Percentiles rank a stretch among this genome's conserved stretches.
These are phyloP conservation scores for Boletus coccyginus DNA, from an alignment of 768 basidiomycete genomes.

Conservation along the genomic window DNA sequence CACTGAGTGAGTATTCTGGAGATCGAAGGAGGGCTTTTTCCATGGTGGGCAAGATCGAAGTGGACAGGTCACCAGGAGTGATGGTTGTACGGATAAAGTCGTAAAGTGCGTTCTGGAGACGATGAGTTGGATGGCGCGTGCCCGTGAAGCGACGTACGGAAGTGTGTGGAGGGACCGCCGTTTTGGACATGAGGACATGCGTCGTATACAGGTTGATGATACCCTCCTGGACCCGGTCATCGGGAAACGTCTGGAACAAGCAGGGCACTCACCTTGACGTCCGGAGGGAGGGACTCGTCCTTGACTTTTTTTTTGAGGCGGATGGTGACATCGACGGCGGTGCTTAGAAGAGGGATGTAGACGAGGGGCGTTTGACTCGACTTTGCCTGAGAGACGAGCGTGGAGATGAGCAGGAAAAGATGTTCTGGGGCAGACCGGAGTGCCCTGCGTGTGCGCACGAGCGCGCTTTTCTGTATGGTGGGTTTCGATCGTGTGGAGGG, in stretches of 20 bases:
- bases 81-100: conserved; percentile 62
- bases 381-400: conserved; percentile 52
- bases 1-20: conserved; percentile 70
- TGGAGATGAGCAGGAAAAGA: conserved; percentile 49
- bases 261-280: conserved; percentile 54
- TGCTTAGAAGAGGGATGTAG: conserved; percentile 57
- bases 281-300: conserved; percentile 40
- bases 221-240: conserved; percentile 40
- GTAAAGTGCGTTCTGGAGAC: conserved; percentile 45
- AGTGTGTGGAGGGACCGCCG: conserved; percentile 54
- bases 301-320: conserved; percentile 61
- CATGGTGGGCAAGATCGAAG: conserved; percentile 61
- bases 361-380: conserved; percentile 41
- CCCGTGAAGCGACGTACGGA: conserved; percentile 40
- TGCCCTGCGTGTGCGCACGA: conserved; percentile 62
- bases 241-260: not conserved
- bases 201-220: conserved; percentile 60
- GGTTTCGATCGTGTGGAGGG: conserved; percentile 51
- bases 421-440: conserved; percentile 59
- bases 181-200: conserved; percentile 66
- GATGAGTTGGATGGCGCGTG: conserved; percentile 9
- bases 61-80: conserved; percentile 47
- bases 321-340: conserved; percentile 66
- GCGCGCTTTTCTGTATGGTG: conserved; percentile 57
- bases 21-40: conserved; percentile 82